Evolutionary conservation across 1,139 yeast species (phyloP), one percentile per base, ranked within the genome.

Genomic region (Protomyces pachydermus): DNA sequence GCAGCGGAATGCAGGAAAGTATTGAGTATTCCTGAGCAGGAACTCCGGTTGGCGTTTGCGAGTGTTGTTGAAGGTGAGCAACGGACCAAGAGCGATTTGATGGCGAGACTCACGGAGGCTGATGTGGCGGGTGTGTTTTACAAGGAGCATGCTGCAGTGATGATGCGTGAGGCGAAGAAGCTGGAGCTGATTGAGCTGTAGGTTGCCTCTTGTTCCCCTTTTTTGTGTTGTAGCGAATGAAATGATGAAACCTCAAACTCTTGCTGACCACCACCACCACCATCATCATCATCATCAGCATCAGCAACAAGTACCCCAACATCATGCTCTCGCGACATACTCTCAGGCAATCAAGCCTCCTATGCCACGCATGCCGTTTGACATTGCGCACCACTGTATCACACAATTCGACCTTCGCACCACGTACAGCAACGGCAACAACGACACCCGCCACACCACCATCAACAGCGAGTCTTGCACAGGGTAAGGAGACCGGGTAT

Each of bases 1-100:
- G 80, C 96, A 0, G 84, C 83, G 69, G 98, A 93, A 73, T 88
- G 91, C 67, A 81, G 95, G 46, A 84, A 85, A 70, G 97, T 93
- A 0, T 79, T 93, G 71, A 84, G 82, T 71, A 85, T 81, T 72
- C 98, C 98, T 4, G 82, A 90, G 0, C 84, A 91, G 69, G 97
- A 91, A 72, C 89, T 93, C 3, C 83, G 89, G 72, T 82, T 84
- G 62, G 84, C 86, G 54, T 86, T 91, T 76, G 96, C 90, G 70
- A 78, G 85, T 0, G 76, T 83, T 58, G 80, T 89, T 57, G 95
- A 88, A 69, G 62, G 52, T n/a, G 56, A 58, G 45, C 62, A 58
- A 28, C 38, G 62, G 28, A 51, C 54, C 8, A 58, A 58, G 35
- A 16, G 35, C 18, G 48, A 20, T 32, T 39, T 58, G 42, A 28